phyloP scores from a whole-genome alignment of 257 asterid genomes.

The Anisodus tanguticus region DNA sequence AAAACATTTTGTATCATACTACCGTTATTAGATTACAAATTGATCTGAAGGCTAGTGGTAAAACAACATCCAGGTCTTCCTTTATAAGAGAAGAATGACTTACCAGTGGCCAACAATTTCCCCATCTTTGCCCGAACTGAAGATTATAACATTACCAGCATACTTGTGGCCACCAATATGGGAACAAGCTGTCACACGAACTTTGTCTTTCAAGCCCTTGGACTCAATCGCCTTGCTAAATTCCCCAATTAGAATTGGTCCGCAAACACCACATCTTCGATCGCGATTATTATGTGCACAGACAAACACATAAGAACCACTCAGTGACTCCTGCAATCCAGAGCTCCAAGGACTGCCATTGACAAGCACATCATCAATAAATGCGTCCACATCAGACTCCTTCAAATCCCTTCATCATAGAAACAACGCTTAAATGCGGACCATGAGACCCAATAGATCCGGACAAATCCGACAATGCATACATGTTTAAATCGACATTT shows the following conservation, averaged over 20 bases:
- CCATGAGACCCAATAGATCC: neutral
- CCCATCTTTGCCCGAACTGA: constrained; percentile 69
- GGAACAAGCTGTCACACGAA: constrained; percentile 83
- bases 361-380: constrained; percentile 89
- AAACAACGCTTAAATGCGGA: neutral
- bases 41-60: neutral
- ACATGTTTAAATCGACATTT: neutral
- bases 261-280: constrained; percentile 93
- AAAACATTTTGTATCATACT: neutral
- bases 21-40: neutral
- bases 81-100: constrained; percentile 27
- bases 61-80: neutral
- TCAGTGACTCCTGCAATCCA: constrained; percentile 64
- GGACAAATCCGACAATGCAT: neutral
- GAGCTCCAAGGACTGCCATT: constrained; percentile 72
- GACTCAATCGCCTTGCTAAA: constrained; percentile 71
- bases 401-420: constrained; percentile 65
- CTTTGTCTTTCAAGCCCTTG: constrained; percentile 58
- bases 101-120: constrained; percentile 87
- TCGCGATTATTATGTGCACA: constrained; percentile 93
- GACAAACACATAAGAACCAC: constrained; percentile 85
- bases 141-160: constrained; percentile 89
- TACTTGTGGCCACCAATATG: constrained; percentile 98
- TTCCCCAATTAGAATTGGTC: constrained; percentile 82
- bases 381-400: constrained; percentile 73